Evolutionary conservation across 2,329 filamentous ascomycete genomes (phyloP).

Genomic region (Phaeosphaeriaceae sp.): DNA sequence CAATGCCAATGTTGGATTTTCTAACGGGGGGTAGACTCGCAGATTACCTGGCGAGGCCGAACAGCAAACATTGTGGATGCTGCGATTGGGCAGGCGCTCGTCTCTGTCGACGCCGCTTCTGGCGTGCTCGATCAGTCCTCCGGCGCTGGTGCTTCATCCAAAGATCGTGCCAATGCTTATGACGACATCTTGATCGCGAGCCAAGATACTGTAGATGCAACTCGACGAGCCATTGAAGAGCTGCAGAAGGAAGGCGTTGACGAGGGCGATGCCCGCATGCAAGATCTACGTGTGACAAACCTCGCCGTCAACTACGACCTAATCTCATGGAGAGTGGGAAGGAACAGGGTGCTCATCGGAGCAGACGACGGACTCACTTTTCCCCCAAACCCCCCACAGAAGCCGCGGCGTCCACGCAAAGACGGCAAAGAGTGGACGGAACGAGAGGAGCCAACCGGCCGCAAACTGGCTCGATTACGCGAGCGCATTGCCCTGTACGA

Average conservation of each 20-base stretch:
- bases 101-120: constrained; percentile 68
- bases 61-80: constrained; percentile 92
- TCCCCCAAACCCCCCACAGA: constrained; percentile 60
- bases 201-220: constrained; percentile 93
- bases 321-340: constrained; percentile 92
- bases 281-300: constrained; percentile 88
- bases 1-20: not conserved
- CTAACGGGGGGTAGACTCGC: constrained; percentile 53
- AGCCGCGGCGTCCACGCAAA: constrained; percentile 59
- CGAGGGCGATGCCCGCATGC: constrained; percentile 85
- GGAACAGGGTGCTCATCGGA: constrained; percentile 90
- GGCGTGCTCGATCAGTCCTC: constrained; percentile 56
- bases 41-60: constrained; percentile 84
- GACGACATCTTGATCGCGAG: constrained; percentile 89
- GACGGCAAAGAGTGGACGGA: constrained; percentile 55
- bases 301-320: constrained; percentile 94
- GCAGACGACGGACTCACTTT: constrained; percentile 76
- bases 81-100: constrained; percentile 85
- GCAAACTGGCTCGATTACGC: constrained; percentile 79
- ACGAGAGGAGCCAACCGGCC: constrained; percentile 73
- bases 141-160: constrained; percentile 52
- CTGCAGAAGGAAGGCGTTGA: constrained; percentile 82
- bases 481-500: constrained; percentile 92
- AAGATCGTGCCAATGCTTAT: constrained; percentile 85
- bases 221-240: constrained; percentile 92